Percentiles rank a stretch among this genome's conserved stretches.
Conservation (phyloP, 352 stramenopile genomes). For the Globisporangium perplexum region DNA sequence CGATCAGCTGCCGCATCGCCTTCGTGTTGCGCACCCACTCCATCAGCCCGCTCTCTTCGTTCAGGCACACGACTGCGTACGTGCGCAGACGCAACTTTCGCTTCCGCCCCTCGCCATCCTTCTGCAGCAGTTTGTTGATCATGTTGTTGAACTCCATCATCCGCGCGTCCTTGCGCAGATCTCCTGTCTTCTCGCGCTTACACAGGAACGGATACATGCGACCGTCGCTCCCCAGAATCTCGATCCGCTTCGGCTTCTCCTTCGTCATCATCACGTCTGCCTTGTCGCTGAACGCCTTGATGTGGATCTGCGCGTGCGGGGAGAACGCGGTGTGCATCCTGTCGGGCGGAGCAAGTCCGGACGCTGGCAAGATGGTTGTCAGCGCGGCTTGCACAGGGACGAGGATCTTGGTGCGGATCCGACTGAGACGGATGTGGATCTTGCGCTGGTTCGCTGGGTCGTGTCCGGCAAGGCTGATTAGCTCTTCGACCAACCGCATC, state of each 20-base stretch:
- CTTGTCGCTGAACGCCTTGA: slow-evolving; percentile 85
- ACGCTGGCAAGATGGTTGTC: slow-evolving; percentile 66
- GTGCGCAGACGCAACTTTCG: slow-evolving; percentile 95
- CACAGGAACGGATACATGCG: slow-evolving; percentile 89
- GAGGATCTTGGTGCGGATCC: slow-evolving; percentile 66
- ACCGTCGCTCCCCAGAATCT: slow-evolving; percentile 73
- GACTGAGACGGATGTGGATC: slow-evolving; percentile 71
- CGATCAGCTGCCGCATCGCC: slow-evolving; percentile 88
- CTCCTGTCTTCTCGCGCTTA: slow-evolving; percentile 97
- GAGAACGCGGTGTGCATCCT: slow-evolving; percentile 51
- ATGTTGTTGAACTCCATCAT: slow-evolving; percentile 99
- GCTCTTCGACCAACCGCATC: slow-evolving; percentile 89
- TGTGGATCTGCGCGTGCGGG: slow-evolving; percentile 74
- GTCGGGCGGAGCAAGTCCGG: slow-evolving; percentile 51
- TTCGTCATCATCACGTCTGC: slow-evolving; percentile 98
- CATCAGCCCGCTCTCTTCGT: slow-evolving; percentile 98
- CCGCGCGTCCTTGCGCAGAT: slow-evolving; percentile 98
- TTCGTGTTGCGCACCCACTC: slow-evolving; percentile 99
- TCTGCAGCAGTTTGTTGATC: slow-evolving; percentile 98
- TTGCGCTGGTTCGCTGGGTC: slow-evolving; percentile 77
- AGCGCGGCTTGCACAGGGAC: slow-evolving; percentile 76
- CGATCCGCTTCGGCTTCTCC: slow-evolving; percentile 98
- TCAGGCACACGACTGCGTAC: slow-evolving; percentile 98
- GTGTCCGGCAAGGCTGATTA: slow-evolving; percentile 92
- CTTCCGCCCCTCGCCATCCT: slow-evolving; percentile 84